A percentile compares a stretch with the other conserved stretches of the same genome.
These are phyloP conservation scores for Colletotrichum agaves DNA, from an alignment of 2,329 filamentous ascomycete species.

Conservation along the genomic window DNA sequence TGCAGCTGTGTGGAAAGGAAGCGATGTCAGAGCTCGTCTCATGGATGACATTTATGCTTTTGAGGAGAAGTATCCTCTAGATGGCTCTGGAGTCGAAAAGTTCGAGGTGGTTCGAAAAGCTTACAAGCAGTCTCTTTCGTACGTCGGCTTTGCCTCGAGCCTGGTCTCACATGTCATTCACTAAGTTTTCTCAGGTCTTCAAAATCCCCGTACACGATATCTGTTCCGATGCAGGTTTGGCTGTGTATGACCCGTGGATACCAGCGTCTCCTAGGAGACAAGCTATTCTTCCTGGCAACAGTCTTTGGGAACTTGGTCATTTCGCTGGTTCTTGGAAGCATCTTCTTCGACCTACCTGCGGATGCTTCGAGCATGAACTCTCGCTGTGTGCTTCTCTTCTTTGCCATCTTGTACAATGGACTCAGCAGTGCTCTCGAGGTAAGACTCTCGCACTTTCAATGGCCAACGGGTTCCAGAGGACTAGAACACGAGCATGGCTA, in stretches of 20 bases:
- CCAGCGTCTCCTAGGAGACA: slow-evolving; percentile 64
- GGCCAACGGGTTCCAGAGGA: no score
- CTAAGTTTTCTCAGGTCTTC: neutral
- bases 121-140: slow-evolving; percentile 62
- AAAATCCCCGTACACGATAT: slow-evolving; percentile 68
- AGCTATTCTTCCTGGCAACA: slow-evolving; percentile 72
- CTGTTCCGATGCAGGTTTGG: slow-evolving; percentile 68
- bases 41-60: slow-evolving; percentile 21
- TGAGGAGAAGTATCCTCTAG: slow-evolving; percentile 25
- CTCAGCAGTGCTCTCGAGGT: slow-evolving; percentile 42
- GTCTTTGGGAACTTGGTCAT: slow-evolving; percentile 48
- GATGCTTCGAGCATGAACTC: slow-evolving; percentile 66
- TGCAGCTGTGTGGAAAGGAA: slow-evolving; percentile 47
- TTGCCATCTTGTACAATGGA: slow-evolving; percentile 47
- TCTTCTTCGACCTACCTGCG: slow-evolving; percentile 70
- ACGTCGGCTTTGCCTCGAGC: slow-evolving; percentile 40
- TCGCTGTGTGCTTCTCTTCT: slow-evolving; percentile 42
- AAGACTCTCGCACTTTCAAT: neutral
- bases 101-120: slow-evolving; percentile 16
- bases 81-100: slow-evolving; percentile 11
- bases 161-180: no score
- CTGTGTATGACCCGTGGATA: slow-evolving; percentile 69
- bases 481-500: no score
- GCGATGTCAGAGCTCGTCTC: slow-evolving; percentile 11
- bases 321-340: slow-evolving; percentile 69